phyloP scores from a whole-genome alignment of 2,329 filamentous ascomycete species.

The Talaromyces rugulosus region DNA sequence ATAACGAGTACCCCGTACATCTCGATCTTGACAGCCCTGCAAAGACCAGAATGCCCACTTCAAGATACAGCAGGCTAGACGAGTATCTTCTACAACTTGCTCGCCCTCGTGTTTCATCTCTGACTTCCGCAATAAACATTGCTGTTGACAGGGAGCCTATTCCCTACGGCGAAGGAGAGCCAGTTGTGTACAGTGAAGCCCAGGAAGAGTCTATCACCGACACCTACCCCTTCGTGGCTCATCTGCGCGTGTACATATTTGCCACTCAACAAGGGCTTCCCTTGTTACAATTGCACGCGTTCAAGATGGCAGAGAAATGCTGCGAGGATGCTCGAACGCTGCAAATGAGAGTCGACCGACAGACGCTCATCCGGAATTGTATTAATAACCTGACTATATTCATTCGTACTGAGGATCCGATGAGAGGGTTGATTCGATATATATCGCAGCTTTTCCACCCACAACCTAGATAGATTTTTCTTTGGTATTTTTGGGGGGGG shows the following conservation, averaged over 20 bases:
- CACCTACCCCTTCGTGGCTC: not conserved
- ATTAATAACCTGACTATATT: not conserved
- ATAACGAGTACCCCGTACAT: not conserved
- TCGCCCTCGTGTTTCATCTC: not conserved
- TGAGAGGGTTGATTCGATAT: not conserved
- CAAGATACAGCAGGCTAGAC: not conserved
- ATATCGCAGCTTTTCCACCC: not conserved
- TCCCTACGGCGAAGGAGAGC: not conserved
- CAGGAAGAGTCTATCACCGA: not conserved
- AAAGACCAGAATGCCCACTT: not conserved
- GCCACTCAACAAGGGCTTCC: not conserved
- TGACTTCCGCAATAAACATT: not conserved
- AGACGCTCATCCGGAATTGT: not conserved
- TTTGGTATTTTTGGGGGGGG: not conserved
- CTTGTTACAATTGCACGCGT: not conserved
- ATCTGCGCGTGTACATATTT: not conserved
- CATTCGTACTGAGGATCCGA: not conserved
- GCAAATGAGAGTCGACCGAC: not conserved
- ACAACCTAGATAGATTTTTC: not conserved
- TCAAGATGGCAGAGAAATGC: not conserved
- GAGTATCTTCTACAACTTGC: not conserved
- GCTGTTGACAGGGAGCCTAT: not conserved
- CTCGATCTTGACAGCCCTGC: not conserved
- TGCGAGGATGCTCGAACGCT: not conserved
- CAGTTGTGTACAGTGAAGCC: not conserved